A percentile compares a stretch with the other conserved stretches of the same genome.
Conservation (phyloP, 352 stramenopile species). For the Globisporangium barbulae region DNA sequence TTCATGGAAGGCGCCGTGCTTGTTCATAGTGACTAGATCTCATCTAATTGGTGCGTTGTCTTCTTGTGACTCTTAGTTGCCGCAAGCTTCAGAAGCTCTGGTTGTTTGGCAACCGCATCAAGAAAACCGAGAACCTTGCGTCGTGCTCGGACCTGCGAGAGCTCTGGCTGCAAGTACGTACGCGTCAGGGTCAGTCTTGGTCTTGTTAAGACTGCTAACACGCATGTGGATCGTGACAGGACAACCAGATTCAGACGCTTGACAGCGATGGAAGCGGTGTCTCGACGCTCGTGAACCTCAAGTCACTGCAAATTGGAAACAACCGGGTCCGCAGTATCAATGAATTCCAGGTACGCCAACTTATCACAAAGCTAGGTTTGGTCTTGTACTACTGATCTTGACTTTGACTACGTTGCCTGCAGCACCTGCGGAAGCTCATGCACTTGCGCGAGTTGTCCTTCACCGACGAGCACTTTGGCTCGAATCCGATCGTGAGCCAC, state of each 20-base stretch:
- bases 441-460: slow-evolving; percentile 59
- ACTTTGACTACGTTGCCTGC: background rate
- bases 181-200: background rate
- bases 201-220: background rate
- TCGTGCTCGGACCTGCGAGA: slow-evolving; percentile 71
- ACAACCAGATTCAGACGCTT: slow-evolving; percentile 64
- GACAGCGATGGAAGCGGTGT: slow-evolving; percentile 34
- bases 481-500: slow-evolving; percentile 63
- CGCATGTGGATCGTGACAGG: slow-evolving; percentile 18
- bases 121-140: slow-evolving; percentile 53
- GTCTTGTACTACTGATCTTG: background rate
- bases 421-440: slow-evolving; percentile 55
- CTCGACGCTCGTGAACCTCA: slow-evolving; percentile 62
- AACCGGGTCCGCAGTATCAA: slow-evolving; percentile 73
- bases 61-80: slow-evolving; percentile 24
- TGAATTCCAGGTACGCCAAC: slow-evolving; percentile 40
- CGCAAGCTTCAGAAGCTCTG: slow-evolving; percentile 73
- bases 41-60: background rate
- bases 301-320: slow-evolving; percentile 64
- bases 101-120: slow-evolving; percentile 73
- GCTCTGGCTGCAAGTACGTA: slow-evolving; percentile 72
- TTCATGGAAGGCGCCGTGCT: background rate
- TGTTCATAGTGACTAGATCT: background rate
- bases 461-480: slow-evolving; percentile 81
- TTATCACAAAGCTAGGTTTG: background rate